These are phyloP conservation scores for Tagetes erecta DNA, from an alignment of 129 eudicot species.

Conservation along the genomic window DNA sequence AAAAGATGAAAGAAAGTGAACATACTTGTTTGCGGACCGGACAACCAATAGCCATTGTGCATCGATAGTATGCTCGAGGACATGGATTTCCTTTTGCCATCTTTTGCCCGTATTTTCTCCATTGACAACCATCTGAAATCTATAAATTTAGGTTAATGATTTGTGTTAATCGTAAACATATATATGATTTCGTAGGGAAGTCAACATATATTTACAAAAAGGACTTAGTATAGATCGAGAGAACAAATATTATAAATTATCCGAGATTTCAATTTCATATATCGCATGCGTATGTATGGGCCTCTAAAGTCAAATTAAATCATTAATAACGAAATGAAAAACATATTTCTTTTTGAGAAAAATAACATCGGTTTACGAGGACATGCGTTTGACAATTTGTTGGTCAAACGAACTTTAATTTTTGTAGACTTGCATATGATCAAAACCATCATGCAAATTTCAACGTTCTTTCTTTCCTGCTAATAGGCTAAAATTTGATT, in stretches of 20 bases:
- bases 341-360: background rate
- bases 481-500: background rate
- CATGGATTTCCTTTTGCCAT: slow-evolving; percentile 90
- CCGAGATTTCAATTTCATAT: background rate
- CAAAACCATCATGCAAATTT: slow-evolving; percentile 7
- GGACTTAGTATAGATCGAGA: background rate
- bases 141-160: slow-evolving; percentile 1
- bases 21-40: slow-evolving; percentile 84
- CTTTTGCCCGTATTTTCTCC: slow-evolving; percentile 90
- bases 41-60: slow-evolving; percentile 74
- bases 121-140: slow-evolving; percentile 90
- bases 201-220: background rate
- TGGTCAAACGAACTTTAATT: slow-evolving; percentile 24
- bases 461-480: background rate
- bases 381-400: slow-evolving; percentile 16
- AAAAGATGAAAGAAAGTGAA: background rate
- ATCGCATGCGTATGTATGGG: background rate
- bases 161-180: background rate
- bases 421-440: slow-evolving; percentile 14
- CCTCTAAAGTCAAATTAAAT: background rate
- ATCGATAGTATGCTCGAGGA: slow-evolving; percentile 88
- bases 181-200: too few species aligned
- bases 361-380: slow-evolving; percentile 12
- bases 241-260: background rate
- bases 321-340: background rate